Evolutionary conservation across 2,329 filamentous ascomycete species (phyloP), one percentile per base, ranked within the genome.

Genomic region (Penicillium sp.): DNA sequence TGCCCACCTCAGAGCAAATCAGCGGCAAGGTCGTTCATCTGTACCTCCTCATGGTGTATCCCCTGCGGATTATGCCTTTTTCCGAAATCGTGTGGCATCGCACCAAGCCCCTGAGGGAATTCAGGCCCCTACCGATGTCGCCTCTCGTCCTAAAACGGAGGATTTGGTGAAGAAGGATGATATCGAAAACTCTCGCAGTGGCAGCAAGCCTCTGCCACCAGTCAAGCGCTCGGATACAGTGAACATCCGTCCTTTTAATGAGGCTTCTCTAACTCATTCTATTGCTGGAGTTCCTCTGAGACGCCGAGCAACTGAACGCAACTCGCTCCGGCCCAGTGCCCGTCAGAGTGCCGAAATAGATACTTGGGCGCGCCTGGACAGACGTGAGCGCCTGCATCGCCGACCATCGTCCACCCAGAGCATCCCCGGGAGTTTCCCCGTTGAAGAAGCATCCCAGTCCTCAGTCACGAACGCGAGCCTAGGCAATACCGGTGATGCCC

Each of bases 1-100:
- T 47, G 69, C 70, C 6, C 69, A 69, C 40, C 56, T 67, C 28
- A 44, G 69, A 25, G 62, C 67, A 28, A 60, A 58, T 13, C 60
- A 60, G 27, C 58, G 49, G 10, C 47, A 50, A 16, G 18, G 44
- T 40, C 50, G 48, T 27, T 44, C 40, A 20, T 24, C 44, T 20
- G 44, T 48, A 5, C 44, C 55, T 31, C n/a, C 33, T 39, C 13
- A 40, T 16, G 25, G 27, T 33, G 25, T 38, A 20, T 38, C 35
- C 35, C 18, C 35, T 38, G 18, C 5, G 8, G 35, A 38, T 7
- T 20, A 38, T 38, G 35, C 35, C 35, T 20, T 14, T 13, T 38
- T 38, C 35, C 35, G 35, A 9, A 13, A 6, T 18, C 16, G 10
- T 22, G 18, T 14, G 16, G 10, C 10, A 20, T 38, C 35, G 16